Evolutionary conservation across 2,329 filamentous ascomycete genomes (phyloP), one percentile per base, ranked within the genome.

Genomic region (Delphinella strobiligena): DNA sequence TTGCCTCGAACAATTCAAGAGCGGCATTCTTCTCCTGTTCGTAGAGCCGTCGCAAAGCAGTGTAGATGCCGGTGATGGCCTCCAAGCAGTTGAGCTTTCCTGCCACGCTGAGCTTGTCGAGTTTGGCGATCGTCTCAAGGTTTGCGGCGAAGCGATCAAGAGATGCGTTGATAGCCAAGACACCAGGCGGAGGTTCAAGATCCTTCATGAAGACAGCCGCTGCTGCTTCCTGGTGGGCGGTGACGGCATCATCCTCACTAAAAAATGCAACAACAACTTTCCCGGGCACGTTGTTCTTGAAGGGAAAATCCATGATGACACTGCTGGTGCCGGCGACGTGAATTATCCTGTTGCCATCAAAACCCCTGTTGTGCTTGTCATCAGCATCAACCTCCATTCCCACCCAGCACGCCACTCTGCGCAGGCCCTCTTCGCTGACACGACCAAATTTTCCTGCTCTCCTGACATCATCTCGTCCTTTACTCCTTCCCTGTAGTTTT

Each of bases 41-140:
- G 51, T 82, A 76, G n/a, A 93, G 62, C 49, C 69, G 77, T 43
- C 71, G 67, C 44, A 91, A 62, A 51, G 81, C 83, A 41, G 72
- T 72, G 55, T 80, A 84, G 4, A 93, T 67, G 3, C 82, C 82
- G 3, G 75, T 76, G 33, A 89, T 67, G 0, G 84, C 84, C 54
- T 86, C 81, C 54, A 84, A 82, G 55, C 83, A 83, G 50, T 84
- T 84, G 5, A 89, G 67, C 4, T 73, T 72, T 1, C 76, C 77
- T 19, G 72, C 66, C 16, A 75, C 69, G 56, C 82, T 86, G 38
- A 89, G 68, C 49, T 76, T 79, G 54, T 91, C 85, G 40, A 87
- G 61, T 4, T 61, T 69, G 3, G 82, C 77, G 24, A 91, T 62
- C 27, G 74, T 71, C 51, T 82, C 76, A 27, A 93, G 66, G 53